Percentiles rank a stretch among this genome's conserved stretches.
These are phyloP conservation scores for Nakazawaea pomicola DNA, from an alignment of 805 yeast species.

Conservation along the genomic window DNA sequence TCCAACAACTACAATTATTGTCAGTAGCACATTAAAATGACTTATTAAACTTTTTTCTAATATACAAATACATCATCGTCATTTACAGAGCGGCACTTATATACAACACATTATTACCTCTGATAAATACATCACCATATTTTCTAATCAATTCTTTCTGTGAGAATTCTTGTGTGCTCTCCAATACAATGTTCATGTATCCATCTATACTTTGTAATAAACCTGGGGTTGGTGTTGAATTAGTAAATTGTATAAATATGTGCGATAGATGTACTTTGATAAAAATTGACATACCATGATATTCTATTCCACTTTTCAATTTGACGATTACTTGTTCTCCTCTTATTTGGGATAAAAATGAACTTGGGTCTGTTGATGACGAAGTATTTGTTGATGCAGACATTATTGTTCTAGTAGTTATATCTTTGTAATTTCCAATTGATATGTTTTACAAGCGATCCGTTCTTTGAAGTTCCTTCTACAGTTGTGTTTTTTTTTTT, in stretches of 20 bases:
- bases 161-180: conserved; percentile 64
- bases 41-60: too few relatives aligned
- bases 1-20: background rate
- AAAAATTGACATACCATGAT: conserved; percentile 47
- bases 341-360: conserved; percentile 71
- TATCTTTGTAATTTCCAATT: background rate
- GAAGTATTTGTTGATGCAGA: background rate
- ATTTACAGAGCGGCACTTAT: conserved; percentile 7
- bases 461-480: too few relatives aligned
- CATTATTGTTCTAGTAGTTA: background rate
- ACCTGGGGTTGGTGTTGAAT: conserved; percentile 22
- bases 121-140: conserved; percentile 76
- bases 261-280: background rate
- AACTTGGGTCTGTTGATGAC: conserved; percentile 52
- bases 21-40: too few relatives aligned
- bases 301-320: conserved; percentile 82
- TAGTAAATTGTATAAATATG: background rate
- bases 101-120: conserved; percentile 69
- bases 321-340: conserved; percentile 81
- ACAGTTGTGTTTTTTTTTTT: too few relatives aligned
- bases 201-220: conserved; percentile 88
- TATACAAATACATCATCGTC: too few relatives aligned
- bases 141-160: conserved; percentile 42
- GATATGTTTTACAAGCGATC: background rate
- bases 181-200: conserved; percentile 90